These are phyloP conservation scores for Floccularia luteovirens DNA, from an alignment of 768 basidiomycete genomes.

Conservation along the genomic window DNA sequence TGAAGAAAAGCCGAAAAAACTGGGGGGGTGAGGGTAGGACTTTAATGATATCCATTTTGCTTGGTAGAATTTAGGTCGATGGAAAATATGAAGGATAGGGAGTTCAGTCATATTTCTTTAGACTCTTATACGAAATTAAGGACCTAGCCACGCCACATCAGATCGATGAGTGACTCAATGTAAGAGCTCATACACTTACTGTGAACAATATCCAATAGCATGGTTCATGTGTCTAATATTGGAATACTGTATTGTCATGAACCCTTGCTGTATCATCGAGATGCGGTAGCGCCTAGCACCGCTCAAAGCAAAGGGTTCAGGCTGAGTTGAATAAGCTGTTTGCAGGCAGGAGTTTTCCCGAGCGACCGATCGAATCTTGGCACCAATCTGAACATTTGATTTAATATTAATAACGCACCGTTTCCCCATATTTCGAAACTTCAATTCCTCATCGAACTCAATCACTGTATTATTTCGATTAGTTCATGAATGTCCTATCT, in stretches of 20 bases:
- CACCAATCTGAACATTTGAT: constrained; percentile 3
- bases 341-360: neutral
- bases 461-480: neutral
- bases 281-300: constrained; percentile 1
- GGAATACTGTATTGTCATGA: neutral
- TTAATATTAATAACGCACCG: neutral
- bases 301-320: neutral
- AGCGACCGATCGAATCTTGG: constrained; percentile 1
- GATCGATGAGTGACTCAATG: constrained; percentile 4
- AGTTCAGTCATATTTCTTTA: neutral
- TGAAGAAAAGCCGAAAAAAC: constrained; percentile 39
- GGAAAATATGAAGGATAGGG: neutral
- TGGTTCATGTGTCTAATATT: neutral
- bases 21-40: constrained; percentile 48
- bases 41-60: constrained; percentile 30
- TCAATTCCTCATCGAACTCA: constrained; percentile 2
- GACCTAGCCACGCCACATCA: constrained; percentile 5
- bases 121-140: constrained; percentile 1
- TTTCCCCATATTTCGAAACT: neutral
- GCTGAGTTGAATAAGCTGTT: neutral
- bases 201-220: neutral
- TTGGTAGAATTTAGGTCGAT: neutral
- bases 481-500: constrained; percentile 2
- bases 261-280: constrained; percentile 2
- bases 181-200: neutral